Base-by-base conservation (phyloP, 2,329 filamentous ascomycete species). In the Fusarium tjaetaba region DNA sequence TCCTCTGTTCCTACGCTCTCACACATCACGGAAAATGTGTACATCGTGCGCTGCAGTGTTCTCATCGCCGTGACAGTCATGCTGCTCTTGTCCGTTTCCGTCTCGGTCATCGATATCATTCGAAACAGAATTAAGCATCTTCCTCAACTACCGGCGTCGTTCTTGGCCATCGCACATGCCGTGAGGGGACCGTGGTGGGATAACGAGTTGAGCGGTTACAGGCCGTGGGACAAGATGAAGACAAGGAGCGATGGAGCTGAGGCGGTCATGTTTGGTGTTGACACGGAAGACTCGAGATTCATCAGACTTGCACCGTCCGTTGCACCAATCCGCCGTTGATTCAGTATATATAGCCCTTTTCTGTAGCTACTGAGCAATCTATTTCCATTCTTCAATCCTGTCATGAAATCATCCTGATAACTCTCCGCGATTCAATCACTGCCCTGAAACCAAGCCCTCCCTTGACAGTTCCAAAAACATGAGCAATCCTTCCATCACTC, bases 251-350 rank as follows among this genome's bases (percentile, higher is more conserved):
- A 39, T 15, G 63, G 71, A 5, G 11, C 53, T 9, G 49, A 68
- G 16, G 56, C 73, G 5, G 73, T 76, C 10, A 76, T 76, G 73
- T 76, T 76, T 70, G 73, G 73, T 0, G 32, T 76, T 53, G 73
- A 76, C 26, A 64, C 39, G 2, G 59, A 51, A 4, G 73, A 76
- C 46, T 55, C 68, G 14, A 55, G 71, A 32, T 73, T 64, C 20
- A 72, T 76, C 8, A 76, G 73, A n/a, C 56, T 76, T 43, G 73
- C 68, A 8, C 73, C 73, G 1, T 65, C 73, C 9, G 68, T 76
- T 5, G 41, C 59, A 20, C 71, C 73, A 15, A 74, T 76, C 8
- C 64, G 43, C 11, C 46, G 53, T 51, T 72, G 32, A 65, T 62
- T 7, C 18, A 4, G 9, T 56, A 24, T 62, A 43, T 68, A 41